phyloP scores from a whole-genome alignment of 2,329 filamentous ascomycete genomes.

The Paecilomyces variotii region DNA sequence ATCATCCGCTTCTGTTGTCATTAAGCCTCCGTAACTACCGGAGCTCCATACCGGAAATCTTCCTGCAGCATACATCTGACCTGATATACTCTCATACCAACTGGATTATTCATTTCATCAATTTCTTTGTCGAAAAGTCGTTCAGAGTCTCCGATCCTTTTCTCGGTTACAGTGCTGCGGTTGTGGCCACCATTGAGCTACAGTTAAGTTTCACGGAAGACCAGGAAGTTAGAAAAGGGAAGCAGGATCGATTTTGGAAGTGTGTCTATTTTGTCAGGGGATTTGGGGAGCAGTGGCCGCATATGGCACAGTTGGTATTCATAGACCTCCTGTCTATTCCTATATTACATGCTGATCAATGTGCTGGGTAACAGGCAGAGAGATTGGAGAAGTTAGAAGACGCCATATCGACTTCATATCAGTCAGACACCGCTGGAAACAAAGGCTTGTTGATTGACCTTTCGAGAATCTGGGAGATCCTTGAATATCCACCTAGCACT shows the following conservation, averaged over 20 bases:
- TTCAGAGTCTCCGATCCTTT: constrained; percentile 43
- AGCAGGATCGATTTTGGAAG: constrained; percentile 37
- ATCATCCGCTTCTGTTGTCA: constrained; percentile 48
- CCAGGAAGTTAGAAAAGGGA: constrained; percentile 29
- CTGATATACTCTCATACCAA: constrained; percentile 44
- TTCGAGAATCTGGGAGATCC: constrained; percentile 42
- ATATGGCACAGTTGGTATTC: constrained; percentile 37
- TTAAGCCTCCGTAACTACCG: constrained; percentile 46
- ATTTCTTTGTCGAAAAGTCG: constrained; percentile 37
- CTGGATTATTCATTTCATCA: constrained; percentile 48
- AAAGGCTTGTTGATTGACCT: constrained; percentile 38
- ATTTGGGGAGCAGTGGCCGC: constrained; percentile 38
- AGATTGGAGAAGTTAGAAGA: constrained; percentile 36
- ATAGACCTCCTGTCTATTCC: no score
- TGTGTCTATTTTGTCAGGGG: constrained; percentile 38
- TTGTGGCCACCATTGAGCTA: constrained; percentile 47
- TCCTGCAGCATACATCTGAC: constrained; percentile 47
- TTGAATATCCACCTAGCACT: constrained; percentile 39
- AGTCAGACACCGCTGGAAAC: constrained; percentile 25
- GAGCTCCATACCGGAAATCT: constrained; percentile 46
- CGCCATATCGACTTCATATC: constrained; percentile 39
- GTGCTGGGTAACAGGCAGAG: constrained; percentile 25
- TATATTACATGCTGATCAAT: not conserved
- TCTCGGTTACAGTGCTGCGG: constrained; percentile 43
- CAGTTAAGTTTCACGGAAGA: constrained; percentile 47